Base-by-base conservation (phyloP, 73 alveolate species). In the Paramecium sonneborni region DNA sequence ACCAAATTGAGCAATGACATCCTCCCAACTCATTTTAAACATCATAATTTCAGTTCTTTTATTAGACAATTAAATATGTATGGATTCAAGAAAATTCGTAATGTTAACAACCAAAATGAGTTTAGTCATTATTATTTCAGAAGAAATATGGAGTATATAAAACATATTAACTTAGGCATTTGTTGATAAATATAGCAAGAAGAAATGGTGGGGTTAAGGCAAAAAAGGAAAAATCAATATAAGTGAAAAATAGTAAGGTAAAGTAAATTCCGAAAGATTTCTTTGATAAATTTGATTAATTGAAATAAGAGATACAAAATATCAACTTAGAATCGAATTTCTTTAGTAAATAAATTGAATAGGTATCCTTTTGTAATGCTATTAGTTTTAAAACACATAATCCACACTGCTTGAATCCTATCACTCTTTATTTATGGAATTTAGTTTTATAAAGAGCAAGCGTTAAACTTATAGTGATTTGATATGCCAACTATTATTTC, bases 11-110 rank as follows among this genome's bases (percentile, higher is more conserved):
- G 84, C 20, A 26, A 62, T 30, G 52, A 62, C 11, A 24, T 94
- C 30, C 94, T 94, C 39, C 97, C 95, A 58, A 87, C 85, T 48
- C 94, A 70, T 86, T 94, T 88, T 85, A 93, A 93, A 79, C 97
- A 95, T 46, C 93, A 93, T 18, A 93, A 95, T 76, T 93, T 85
- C 82, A 62, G 96, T 24, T 92, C 96, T 8, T 95, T 95, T 76
- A 96, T 95, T 1, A 62, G 98, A 28, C 97, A 95, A 52, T 92
- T 95, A 21, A 95, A 95, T 57, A 95, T 95, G 98, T 95, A 95
- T 68, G 96, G 95, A 74, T 95, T 95, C 57, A 97, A 95, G 90
- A 95, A 95, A 92, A 92, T 93, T 26, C 95, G 95, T 68, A 35
- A 88, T 18, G 93, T 88, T 11, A 89, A 94, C 72, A 95, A 94